These are phyloP conservation scores for Xylaria castorea DNA, from an alignment of 495 filamentous ascomycete species.

Conservation along the genomic window DNA sequence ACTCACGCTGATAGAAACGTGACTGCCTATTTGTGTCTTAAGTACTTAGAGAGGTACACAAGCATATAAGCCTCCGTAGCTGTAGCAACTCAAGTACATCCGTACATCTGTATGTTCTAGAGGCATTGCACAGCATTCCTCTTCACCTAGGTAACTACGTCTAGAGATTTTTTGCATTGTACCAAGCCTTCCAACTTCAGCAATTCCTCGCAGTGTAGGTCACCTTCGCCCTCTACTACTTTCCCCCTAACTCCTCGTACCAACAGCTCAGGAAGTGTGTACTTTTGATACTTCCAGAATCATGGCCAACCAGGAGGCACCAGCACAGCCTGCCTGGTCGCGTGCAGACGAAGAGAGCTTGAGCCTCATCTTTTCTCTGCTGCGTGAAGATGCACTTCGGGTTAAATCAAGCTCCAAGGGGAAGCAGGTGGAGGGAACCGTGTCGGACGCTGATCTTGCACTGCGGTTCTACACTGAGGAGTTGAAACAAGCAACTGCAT, in stretches of 20 bases:
- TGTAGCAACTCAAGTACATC: no score
- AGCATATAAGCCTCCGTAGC: no score
- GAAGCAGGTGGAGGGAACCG: constrained; percentile 37
- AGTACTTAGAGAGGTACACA: no score
- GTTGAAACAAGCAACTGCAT: constrained; percentile 26
- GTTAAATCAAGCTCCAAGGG: constrained; percentile 38
- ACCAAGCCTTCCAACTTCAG: not conserved
- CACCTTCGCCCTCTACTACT: not conserved
- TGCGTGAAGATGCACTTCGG: constrained; percentile 38
- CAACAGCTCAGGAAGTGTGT: not conserved
- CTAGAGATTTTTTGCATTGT: not conserved
- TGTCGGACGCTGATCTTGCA: constrained; percentile 42
- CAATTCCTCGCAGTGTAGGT: not conserved
- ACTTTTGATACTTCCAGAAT: not conserved
- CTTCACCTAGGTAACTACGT: not conserved
- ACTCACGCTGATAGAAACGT: no score
- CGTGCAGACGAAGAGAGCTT: constrained; percentile 27
- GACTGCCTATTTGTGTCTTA: no score
- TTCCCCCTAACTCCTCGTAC: not conserved
- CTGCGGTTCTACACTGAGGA: constrained; percentile 39
- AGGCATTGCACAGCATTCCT: not conserved
- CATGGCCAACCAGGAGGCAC: not conserved
- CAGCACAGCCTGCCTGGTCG: constrained; percentile 9
- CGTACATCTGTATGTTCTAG: no score
- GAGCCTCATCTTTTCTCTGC: constrained; percentile 33